Percentiles rank a stretch among this genome's conserved stretches.
phyloP scores from a whole-genome alignment of 805 yeast species.

The Allodekkera sacchari region DNA sequence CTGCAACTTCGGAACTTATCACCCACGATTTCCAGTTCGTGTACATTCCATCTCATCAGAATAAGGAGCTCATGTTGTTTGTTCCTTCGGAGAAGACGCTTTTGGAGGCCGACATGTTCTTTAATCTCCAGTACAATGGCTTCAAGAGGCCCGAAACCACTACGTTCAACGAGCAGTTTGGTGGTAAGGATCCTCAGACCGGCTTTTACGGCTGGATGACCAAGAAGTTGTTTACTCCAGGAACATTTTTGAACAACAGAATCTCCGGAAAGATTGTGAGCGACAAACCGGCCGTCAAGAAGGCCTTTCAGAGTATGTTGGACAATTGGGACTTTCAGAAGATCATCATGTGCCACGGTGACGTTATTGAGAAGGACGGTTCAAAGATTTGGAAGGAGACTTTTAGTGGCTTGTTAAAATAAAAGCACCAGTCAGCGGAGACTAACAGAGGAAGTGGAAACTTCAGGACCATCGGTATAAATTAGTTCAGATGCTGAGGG shows the following conservation, averaged over 20 bases:
- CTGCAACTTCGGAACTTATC: conserved; percentile 21
- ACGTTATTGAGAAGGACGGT: conserved; percentile 36
- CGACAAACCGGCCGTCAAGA: conserved; percentile 7
- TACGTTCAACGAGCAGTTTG: conserved; percentile 37
- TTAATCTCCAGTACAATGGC: conserved; percentile 45
- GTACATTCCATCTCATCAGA: conserved; percentile 47
- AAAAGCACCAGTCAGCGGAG: too few species aligned
- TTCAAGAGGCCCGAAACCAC: conserved; percentile 28
- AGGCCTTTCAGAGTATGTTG: conserved; percentile 22
- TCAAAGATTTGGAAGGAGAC: conserved; percentile 14
- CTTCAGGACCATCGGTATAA: too few species aligned
- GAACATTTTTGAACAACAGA: conserved; percentile 6
- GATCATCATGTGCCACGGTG: conserved; percentile 56
- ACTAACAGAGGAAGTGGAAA: too few species aligned
- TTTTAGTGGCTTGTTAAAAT: conserved; percentile 3
- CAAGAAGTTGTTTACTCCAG: conserved; percentile 10
- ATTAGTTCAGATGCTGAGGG: too few species aligned
- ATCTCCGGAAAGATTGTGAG: conserved; percentile 4
- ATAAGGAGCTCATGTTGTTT: conserved; percentile 48
- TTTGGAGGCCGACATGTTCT: conserved; percentile 52
- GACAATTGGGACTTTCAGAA: conserved; percentile 37
- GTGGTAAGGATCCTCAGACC: conserved; percentile 30
- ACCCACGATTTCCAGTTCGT: conserved; percentile 42
- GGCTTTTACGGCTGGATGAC: conserved; percentile 28
- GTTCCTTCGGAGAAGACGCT: conserved; percentile 40